Base-by-base conservation (phyloP, 331 rosid genomes). In the Acacia pycnantha region DNA sequence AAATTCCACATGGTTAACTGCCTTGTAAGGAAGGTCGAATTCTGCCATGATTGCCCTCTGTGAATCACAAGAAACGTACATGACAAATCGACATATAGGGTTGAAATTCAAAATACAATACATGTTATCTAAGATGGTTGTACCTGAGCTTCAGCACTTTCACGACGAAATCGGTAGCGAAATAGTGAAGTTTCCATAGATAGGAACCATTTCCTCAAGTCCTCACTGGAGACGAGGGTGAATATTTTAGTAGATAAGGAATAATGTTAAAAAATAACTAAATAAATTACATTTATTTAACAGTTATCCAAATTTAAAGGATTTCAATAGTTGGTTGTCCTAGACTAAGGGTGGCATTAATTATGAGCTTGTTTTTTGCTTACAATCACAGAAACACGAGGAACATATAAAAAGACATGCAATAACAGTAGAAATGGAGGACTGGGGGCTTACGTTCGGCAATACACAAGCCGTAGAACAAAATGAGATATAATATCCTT, bases 401-500 rank as follows among this genome's bases (percentile, higher is more conserved):
- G 4, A 15, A 69, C 21, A 66, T 67, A 22, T 13, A 61, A 79
- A 56, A 76, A 14, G 69, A 24, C 33, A 62, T 9, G 18, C 24
- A 81, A 53, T 35, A 73, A 74, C 68, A 68, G 33, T 33, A 56
- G 77, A 44, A 61, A 29, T 27, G 10, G 66, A 31, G 78, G 47
- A 48, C 24, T 26, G 41, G 13, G 66, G 2, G 72, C 92, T 84
- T 79, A 96, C 99, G 97, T 89, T 88, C 98, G 91, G 83, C 98
- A 93, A 85, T 93, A 92, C 58, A 94, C 98, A 11, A 96, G 94
- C 50, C 97, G 94, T n/a, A 96, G 89, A 74, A 92, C 99, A 81
- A 92, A 96, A 86, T 93, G 99, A 33, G 99, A 93, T 77, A 96
- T 93, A n/a, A 93, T 90, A 87, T 93, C 99, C 92, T 92, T 96